These are phyloP conservation scores for Aspergillus calidoustus DNA, from an alignment of 2,329 filamentous ascomycete species.

Conservation along the genomic window DNA sequence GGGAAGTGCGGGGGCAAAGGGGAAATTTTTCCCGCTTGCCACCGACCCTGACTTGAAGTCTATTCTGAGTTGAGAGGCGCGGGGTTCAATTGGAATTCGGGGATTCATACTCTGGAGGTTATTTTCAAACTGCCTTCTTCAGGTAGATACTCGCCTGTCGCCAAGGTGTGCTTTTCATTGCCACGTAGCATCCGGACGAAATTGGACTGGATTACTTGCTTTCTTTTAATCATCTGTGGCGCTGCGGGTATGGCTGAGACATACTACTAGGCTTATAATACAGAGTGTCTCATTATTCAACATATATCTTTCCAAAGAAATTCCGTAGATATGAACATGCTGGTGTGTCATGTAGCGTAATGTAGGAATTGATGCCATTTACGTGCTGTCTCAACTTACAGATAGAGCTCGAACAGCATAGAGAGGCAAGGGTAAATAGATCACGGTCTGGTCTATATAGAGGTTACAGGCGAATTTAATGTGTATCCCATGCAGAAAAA, in stretches of 20 bases:
- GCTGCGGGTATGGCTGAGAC: no score
- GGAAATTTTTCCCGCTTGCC: conserved; percentile 21
- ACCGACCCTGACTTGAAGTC: background rate
- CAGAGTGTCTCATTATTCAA: no score
- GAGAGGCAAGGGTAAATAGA: no score
- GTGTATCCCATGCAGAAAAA: background rate
- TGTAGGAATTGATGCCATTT: no score
- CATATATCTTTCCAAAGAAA: no score
- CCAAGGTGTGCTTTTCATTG: background rate
- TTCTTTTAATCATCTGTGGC: no score
- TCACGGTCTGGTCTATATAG: background rate
- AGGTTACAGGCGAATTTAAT: background rate
- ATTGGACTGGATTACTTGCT: background rate
- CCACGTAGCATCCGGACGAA: background rate
- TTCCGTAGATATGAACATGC: no score
- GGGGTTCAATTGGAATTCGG: background rate
- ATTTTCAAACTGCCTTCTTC: background rate
- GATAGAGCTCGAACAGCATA: no score
- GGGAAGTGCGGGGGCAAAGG: conserved; percentile 10
- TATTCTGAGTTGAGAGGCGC: background rate
- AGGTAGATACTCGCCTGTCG: background rate
- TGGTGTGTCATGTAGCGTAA: no score
- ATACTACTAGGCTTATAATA: no score
- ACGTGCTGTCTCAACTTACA: no score
- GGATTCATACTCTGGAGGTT: background rate